Evolutionary conservation across 2,329 filamentous ascomycete genomes (phyloP).

Genomic region (Beauveria brongniartii): DNA sequence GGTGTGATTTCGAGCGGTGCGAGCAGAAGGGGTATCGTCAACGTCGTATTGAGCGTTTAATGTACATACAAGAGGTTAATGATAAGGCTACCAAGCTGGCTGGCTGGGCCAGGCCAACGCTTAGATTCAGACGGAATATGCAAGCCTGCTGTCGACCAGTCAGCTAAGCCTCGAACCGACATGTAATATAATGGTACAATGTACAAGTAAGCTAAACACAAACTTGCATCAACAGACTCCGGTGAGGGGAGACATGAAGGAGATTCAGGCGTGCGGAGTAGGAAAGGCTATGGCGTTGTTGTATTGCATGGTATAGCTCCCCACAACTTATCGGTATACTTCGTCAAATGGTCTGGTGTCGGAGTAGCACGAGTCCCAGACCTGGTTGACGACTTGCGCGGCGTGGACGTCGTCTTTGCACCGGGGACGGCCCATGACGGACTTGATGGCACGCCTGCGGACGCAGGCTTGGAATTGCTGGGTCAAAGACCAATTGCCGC

Average conservation of each 20-base stretch:
- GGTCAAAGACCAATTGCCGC: constrained; percentile 80
- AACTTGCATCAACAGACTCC: constrained; percentile 1
- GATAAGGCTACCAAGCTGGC: not conserved
- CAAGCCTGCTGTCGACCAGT: not conserved
- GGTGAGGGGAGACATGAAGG: not conserved
- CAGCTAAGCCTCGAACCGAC: constrained; percentile 5
- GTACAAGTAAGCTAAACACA: constrained; percentile 3
- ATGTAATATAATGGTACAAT: constrained; percentile 9
- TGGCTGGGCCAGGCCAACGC: constrained; percentile 1
- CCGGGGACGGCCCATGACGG: constrained; percentile 66
- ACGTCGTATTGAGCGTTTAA: constrained; percentile 11
- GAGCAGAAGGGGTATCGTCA: constrained; percentile 5
- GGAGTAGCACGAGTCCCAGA: constrained; percentile 96
- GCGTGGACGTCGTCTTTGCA: constrained; percentile 85
- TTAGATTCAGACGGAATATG: not conserved
- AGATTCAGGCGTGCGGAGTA: not conserved
- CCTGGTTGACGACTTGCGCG: constrained; percentile 81
- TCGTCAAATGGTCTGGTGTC: constrained; percentile 96
- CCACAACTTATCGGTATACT: constrained; percentile 62
- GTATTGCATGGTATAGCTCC: not conserved
- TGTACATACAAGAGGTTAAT: constrained; percentile 7
- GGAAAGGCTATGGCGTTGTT: not conserved
- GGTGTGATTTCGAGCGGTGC: not conserved
- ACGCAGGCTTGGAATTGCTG: constrained; percentile 95
- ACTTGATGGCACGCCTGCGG: constrained; percentile 68